Evolutionary conservation across 1,284 basidiomycete species (phyloP).

Genomic region (Trichosporon coremiiforme): DNA sequence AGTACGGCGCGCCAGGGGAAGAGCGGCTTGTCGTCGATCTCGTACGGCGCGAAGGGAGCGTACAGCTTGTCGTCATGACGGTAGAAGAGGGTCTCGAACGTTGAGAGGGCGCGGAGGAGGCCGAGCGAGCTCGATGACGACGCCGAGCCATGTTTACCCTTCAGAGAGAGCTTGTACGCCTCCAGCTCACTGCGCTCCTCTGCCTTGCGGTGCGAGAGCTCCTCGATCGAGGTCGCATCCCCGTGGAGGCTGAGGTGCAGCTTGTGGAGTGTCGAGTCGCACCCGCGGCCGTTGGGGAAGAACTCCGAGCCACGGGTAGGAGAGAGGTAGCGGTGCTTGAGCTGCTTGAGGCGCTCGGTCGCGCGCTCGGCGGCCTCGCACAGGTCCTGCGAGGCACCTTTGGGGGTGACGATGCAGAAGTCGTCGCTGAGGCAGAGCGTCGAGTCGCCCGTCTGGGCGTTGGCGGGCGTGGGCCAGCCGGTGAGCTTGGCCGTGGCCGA

Average conservation of each 20-base stretch:
- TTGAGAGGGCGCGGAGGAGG: constrained; percentile 74
- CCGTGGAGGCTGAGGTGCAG: neutral
- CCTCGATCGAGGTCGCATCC: neutral
- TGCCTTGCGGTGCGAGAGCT: neutral
- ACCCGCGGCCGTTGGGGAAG: constrained; percentile 21
- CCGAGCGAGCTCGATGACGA: constrained; percentile 23
- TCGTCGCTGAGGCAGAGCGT: constrained; percentile 11
- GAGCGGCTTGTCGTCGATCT: constrained; percentile 55
- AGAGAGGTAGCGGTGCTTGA: constrained; percentile 32
- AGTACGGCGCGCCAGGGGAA: constrained; percentile 67
- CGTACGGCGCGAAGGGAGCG: constrained; percentile 47
- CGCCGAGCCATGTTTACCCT: constrained; percentile 9
- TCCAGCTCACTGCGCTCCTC: constrained; percentile 30
- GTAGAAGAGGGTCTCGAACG: constrained; percentile 71
- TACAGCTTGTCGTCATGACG: constrained; percentile 21
- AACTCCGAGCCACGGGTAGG: constrained; percentile 35
- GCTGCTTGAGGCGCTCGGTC: constrained; percentile 29
- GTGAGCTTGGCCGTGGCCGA: neutral
- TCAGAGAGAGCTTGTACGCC: constrained; percentile 21
- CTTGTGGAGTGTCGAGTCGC: neutral
- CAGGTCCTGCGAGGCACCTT: constrained; percentile 16
- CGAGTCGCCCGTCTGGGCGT: neutral
- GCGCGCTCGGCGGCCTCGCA: constrained; percentile 7
- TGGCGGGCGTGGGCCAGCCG: constrained; percentile 7
- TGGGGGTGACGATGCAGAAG: neutral